These are phyloP conservation scores for Brasilioporus rufonigricans DNA, from an alignment of 768 basidiomycete genomes.

Conservation along the genomic window DNA sequence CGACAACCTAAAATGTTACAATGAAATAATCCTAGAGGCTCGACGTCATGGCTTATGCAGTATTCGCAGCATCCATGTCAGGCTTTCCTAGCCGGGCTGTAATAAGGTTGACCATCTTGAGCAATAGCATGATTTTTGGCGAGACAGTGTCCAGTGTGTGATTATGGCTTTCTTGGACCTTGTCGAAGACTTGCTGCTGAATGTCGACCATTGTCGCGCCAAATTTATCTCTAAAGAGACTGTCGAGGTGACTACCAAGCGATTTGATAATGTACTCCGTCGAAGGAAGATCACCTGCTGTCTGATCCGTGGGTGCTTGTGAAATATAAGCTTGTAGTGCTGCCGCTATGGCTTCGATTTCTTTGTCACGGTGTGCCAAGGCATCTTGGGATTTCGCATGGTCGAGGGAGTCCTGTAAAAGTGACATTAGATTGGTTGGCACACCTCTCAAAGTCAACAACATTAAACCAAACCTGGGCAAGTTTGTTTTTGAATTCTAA, in stretches of 20 bases:
- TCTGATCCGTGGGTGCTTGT: conserved; percentile 19
- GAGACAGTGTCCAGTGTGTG: conserved; percentile 25
- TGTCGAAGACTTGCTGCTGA: conserved; percentile 26
- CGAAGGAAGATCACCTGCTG: conserved; percentile 21
- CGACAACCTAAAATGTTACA: background rate
- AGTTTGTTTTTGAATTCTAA: conserved; percentile 23
- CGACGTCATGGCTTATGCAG: conserved; percentile 1
- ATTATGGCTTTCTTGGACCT: conserved; percentile 19
- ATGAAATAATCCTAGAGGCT: background rate
- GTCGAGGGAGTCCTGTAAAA: conserved; percentile 13
- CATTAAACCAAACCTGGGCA: conserved; percentile 23
- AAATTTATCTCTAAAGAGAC: conserved; percentile 27
- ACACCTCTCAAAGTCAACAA: background rate
- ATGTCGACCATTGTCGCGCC: conserved; percentile 13
- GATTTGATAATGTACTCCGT: conserved; percentile 31
- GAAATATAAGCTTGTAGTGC: conserved; percentile 33
- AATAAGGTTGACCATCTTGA: conserved; percentile 33
- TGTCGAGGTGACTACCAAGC: conserved; percentile 23
- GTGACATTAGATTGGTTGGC: background rate
- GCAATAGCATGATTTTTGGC: conserved; percentile 25
- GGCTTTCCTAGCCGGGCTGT: conserved; percentile 24
- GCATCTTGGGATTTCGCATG: conserved; percentile 13
- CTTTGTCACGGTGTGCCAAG: conserved; percentile 21
- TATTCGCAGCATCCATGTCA: conserved; percentile 8
- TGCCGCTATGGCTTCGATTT: conserved; percentile 30